Conservation (phyloP, 768 basidiomycete species). For the Suillus decipiens region DNA sequence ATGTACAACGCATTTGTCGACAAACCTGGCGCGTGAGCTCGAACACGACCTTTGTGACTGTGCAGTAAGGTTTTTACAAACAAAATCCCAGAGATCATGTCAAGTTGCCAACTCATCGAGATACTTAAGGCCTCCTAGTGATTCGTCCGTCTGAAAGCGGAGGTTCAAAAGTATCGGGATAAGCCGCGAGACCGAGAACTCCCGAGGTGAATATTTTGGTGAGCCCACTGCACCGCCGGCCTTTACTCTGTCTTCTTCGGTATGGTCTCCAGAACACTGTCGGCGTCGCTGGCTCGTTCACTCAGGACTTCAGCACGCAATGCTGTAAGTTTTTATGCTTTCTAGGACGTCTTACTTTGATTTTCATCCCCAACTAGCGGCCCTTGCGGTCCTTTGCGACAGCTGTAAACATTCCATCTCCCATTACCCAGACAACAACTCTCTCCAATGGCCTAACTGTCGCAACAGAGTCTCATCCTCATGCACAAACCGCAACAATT, state of each 20-base stretch:
- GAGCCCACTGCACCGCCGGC: conserved; percentile 1
- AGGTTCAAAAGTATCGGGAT: conserved; percentile 23
- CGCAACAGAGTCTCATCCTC: conserved; percentile 87
- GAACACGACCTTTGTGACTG: not conserved
- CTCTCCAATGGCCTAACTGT: conserved; percentile 95
- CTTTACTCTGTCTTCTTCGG: conserved; percentile 26
- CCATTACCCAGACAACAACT: conserved; percentile 88
- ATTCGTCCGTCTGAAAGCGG: conserved; percentile 16
- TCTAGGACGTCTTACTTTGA: not conserved
- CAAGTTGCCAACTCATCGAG: not conserved
- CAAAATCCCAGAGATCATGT: not conserved
- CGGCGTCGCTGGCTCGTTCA: conserved; percentile 44
- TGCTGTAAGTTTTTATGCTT: conserved; percentile 30
- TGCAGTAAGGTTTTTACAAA: not conserved
- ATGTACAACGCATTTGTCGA: not conserved
- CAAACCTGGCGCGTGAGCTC: not conserved
- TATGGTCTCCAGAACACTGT: conserved; percentile 50
- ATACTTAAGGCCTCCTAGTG: not conserved
- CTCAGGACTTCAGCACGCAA: conserved; percentile 40
- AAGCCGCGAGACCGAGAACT: conserved; percentile 33
- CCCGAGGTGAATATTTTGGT: conserved; percentile 27
- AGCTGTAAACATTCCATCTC: conserved; percentile 61
- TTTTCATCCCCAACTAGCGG: conserved; percentile 36
- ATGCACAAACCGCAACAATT: conserved; percentile 96
- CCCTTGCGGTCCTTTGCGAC: conserved; percentile 75